phyloP scores from a whole-genome alignment of 202 grass and related monocot genomes.

The Zizania palustris region DNA sequence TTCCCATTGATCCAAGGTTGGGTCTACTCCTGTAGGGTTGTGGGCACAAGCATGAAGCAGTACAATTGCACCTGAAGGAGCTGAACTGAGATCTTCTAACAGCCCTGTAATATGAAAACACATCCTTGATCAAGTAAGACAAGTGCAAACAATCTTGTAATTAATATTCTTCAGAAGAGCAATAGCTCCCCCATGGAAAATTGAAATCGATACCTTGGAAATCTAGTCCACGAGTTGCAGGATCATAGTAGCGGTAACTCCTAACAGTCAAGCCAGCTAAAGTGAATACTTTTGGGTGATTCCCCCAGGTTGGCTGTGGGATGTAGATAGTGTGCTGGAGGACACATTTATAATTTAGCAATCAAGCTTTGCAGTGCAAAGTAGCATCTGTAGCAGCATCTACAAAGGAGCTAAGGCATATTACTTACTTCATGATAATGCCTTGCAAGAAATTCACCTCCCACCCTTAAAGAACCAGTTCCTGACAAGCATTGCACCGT shows the following conservation, averaged over 20 bases:
- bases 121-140: slow-evolving; percentile 19
- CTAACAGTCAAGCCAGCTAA: no score
- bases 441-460: slow-evolving; percentile 92
- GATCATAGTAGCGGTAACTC: no score
- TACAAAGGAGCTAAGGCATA: not conserved
- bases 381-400: no score
- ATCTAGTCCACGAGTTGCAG: no score
- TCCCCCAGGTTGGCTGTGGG: slow-evolving; percentile 93
- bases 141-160: not conserved
- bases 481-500: slow-evolving; percentile 94
- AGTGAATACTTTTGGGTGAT: slow-evolving; percentile 72
- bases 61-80: slow-evolving; percentile 81
- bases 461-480: slow-evolving; percentile 92
- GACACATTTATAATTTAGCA: slow-evolving; percentile 37
- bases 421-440: slow-evolving; percentile 83
- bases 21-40: slow-evolving; percentile 97
- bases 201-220: slow-evolving; percentile 52
- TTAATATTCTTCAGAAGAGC: not conserved
- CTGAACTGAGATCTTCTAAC: slow-evolving; percentile 76
- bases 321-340: slow-evolving; percentile 84
- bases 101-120: slow-evolving; percentile 58
- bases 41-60: slow-evolving; percentile 98
- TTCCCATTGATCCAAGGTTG: slow-evolving; percentile 87
- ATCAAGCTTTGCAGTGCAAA: no score
- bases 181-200: slow-evolving; percentile 4